Percentiles rank a stretch among this genome's conserved stretches.
phyloP scores from a whole-genome alignment of 2,329 filamentous ascomycete genomes.

The Penicillium oxalicum region DNA sequence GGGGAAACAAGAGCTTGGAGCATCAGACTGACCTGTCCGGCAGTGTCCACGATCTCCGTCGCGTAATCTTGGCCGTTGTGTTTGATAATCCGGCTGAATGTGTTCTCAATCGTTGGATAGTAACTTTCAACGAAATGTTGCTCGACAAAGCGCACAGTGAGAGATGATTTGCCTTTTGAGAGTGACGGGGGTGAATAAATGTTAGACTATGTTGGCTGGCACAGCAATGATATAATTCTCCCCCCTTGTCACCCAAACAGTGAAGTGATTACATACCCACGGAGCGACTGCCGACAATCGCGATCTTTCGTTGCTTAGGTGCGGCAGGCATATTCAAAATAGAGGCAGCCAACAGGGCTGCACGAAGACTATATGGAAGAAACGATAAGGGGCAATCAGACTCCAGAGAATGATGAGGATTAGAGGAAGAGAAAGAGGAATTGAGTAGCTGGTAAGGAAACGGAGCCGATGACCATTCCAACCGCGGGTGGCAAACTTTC shows the following conservation, averaged over 20 bases:
- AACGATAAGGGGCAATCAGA: too few relatives aligned
- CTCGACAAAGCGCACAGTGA: constrained; percentile 95
- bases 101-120: constrained; percentile 98
- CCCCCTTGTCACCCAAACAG: neutral
- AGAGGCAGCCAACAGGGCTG: neutral
- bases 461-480: constrained; percentile 5
- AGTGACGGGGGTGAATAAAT: neutral
- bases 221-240: too few relatives aligned
- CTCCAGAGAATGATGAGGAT: neutral
- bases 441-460: constrained; percentile 1
- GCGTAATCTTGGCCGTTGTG: constrained; percentile 89
- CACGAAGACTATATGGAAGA: neutral
- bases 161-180: constrained; percentile 80
- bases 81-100: constrained; percentile 91
- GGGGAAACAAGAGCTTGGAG: too few relatives aligned
- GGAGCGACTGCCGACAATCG: constrained; percentile 89
- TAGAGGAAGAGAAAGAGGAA: constrained; percentile 3
- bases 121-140: constrained; percentile 98
- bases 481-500: constrained; percentile 19
- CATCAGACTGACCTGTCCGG: constrained; percentile 65
- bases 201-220: neutral
- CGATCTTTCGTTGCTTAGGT: constrained; percentile 87
- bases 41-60: constrained; percentile 97
- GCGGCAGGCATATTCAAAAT: constrained; percentile 56
- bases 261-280: constrained; percentile 57